Percentiles rank a stretch among this genome's conserved stretches.
Conservation (phyloP, 805 yeast genomes). For the Candida endomychidarum region DNA sequence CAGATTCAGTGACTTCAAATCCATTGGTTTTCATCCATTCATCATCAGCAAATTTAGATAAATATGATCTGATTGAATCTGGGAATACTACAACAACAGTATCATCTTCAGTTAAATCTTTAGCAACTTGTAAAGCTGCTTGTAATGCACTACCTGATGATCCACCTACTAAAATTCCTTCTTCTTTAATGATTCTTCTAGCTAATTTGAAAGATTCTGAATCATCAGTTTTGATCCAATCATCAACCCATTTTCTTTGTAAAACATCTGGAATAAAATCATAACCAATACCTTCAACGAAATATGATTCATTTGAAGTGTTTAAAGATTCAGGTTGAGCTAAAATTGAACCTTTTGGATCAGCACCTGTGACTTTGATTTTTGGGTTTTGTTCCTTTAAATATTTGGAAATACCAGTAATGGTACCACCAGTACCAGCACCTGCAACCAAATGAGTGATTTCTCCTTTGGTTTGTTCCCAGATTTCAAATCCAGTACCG, state of each 20-base stretch:
- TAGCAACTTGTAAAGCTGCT: slow-evolving; percentile 70
- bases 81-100: slow-evolving; percentile 80
- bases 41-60: slow-evolving; percentile 85
- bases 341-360: slow-evolving; percentile 82
- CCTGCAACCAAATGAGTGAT: slow-evolving; percentile 81
- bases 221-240: slow-evolving; percentile 87
- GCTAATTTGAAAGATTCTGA: slow-evolving; percentile 77
- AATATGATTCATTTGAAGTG: slow-evolving; percentile 55
- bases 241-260: slow-evolving; percentile 62
- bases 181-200: slow-evolving; percentile 77
- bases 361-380: slow-evolving; percentile 72
- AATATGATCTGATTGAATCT: slow-evolving; percentile 81
- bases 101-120: slow-evolving; percentile 70
- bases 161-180: slow-evolving; percentile 89
- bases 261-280: slow-evolving; percentile 85
- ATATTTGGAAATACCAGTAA: slow-evolving; percentile 83
- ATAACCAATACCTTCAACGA: slow-evolving; percentile 90
- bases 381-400: slow-evolving; percentile 69
- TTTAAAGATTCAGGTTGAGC: slow-evolving; percentile 78
- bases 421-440: slow-evolving; percentile 97
- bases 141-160: slow-evolving; percentile 82
- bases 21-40: slow-evolving; percentile 86
- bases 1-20: slow-evolving; percentile 55
- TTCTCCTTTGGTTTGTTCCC: slow-evolving; percentile 74
- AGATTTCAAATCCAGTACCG: slow-evolving; percentile 84